Evolutionary conservation across 1,284 basidiomycete species (phyloP).

Genomic region (Papiliotrema flavescens): DNA sequence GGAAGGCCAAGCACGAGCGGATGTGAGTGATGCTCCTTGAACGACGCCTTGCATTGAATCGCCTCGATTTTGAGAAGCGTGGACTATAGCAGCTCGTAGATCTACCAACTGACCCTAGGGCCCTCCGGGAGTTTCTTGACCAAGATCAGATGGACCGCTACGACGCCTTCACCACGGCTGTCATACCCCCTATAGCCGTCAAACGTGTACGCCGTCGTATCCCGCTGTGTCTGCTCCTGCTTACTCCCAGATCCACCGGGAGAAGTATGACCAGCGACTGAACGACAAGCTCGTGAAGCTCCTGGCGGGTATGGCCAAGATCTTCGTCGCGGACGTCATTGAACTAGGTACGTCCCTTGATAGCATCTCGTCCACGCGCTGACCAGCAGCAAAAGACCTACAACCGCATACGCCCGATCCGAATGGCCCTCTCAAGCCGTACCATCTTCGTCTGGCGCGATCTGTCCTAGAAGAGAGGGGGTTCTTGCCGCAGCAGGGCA

Average conservation of each 20-base stretch:
- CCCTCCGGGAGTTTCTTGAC: constrained; percentile 37
- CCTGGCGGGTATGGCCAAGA: constrained; percentile 43
- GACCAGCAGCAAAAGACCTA: constrained; percentile 20
- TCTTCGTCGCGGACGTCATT: constrained; percentile 44
- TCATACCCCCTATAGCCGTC: constrained; percentile 33
- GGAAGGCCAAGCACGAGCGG: not conserved
- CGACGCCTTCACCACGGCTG: constrained; percentile 35
- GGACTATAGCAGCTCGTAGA: not conserved
- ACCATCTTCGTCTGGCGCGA: constrained; percentile 41
- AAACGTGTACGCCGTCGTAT: constrained; percentile 25
- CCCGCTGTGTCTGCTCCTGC: not conserved
- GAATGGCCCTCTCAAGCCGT: constrained; percentile 35
- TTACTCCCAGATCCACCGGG: constrained; percentile 22
- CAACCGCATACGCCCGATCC: constrained; percentile 33
- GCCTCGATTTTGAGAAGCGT: not conserved
- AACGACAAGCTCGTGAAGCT: constrained; percentile 27
- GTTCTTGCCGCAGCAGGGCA: constrained; percentile 9
- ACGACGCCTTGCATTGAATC: not conserved
- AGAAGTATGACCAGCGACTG: constrained; percentile 39
- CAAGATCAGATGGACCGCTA: constrained; percentile 38
- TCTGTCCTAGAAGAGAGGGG: constrained; percentile 30
- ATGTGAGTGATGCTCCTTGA: not conserved
- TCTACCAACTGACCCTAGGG: constrained; percentile 9
- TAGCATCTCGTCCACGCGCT: not conserved
- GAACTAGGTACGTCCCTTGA: constrained; percentile 32